Evolutionary conservation across 129 eudicot genomes (phyloP), one percentile per base, ranked within the genome.

Genomic region (Deinandra increscens): DNA sequence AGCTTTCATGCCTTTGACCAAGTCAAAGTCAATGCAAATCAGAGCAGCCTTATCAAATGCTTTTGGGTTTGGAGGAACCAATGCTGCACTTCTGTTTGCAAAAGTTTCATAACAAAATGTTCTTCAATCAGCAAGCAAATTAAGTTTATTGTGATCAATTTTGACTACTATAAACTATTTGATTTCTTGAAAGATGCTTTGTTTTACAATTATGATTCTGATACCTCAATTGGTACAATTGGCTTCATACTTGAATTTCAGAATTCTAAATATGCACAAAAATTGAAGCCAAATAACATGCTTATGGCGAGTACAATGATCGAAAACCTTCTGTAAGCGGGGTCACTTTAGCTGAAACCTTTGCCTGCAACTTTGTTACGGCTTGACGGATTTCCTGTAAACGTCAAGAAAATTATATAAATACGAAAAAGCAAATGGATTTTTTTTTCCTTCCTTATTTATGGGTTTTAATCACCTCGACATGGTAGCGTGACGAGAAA

Each of bases 31-130:
- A 76, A 85, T 87, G 92, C 62, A 53, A 44, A 83, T 89, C 43
- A 81, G 64, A 75, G 95, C 90, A 11, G 97, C 95, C 55, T 23
- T 93, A 74, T 87, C 99, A 64, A 93, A 93, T 73, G 91, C 99
- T 19, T 93, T 89, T 38, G 99, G 99, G 61, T 93, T 93, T 66
- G 98, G 98, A 44, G 99, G 99, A 81, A 93, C 95, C 58, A 89
- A 89, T 74, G 82, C 95, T 4, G 87, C 95, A 49, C 79, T 93
- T 78, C 65, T 93, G 11, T 93, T 93, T 78, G 74, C 95, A 58
- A 77, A 79, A 44, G 23, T 78, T 4, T 39, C 75, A 64, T 74
- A 65, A 64, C 15, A 2, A 41, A 65, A 64, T 51, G 0, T 50
- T 73, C 38, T 74, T 64, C 4, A 39, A 23, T 37, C 50, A 50